phyloP scores from a whole-genome alignment of 345 rosid genomes.

The Lepidium africanum region DNA sequence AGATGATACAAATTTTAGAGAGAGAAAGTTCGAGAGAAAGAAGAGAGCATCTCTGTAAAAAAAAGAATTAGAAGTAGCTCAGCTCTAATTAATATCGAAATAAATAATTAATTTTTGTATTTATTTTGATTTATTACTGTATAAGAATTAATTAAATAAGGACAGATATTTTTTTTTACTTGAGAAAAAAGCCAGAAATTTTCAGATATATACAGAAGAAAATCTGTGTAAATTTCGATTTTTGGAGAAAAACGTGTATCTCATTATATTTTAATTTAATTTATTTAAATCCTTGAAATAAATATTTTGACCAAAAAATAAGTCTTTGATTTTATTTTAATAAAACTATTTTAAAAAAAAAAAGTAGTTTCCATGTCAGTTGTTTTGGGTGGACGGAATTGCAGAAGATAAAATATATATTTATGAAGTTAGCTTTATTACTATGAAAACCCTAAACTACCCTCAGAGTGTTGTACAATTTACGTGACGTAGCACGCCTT shows the following conservation, averaged over 20 bases:
- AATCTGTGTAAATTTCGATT: neutral
- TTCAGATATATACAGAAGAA: neutral
- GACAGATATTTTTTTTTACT: neutral
- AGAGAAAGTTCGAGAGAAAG: slow-evolving; percentile 25
- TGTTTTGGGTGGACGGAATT: slow-evolving; percentile 27
- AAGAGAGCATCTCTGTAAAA: slow-evolving; percentile 28
- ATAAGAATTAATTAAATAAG: neutral
- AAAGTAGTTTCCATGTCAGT: slow-evolving; percentile 27
- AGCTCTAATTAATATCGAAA: slow-evolving; percentile 20
- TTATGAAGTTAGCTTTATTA: neutral
- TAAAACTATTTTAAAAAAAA: neutral
- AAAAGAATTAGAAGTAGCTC: slow-evolving; percentile 22
- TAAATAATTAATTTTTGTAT: neutral
- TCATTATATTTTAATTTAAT: neutral
- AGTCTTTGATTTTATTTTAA: neutral
- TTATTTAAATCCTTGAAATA: neutral
- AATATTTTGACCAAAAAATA: neutral
- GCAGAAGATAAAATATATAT: slow-evolving; percentile 4
- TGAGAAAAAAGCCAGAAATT: neutral
- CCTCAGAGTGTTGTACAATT: slow-evolving; percentile 1
- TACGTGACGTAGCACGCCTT: slow-evolving; percentile 17
- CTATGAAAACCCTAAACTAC: neutral
- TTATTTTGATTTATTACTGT: neutral
- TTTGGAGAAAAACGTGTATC: neutral
- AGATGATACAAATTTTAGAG: slow-evolving; percentile 1